These are phyloP conservation scores for Neurospora intermedia DNA, from an alignment of 495 filamentous ascomycete species.

Conservation along the genomic window DNA sequence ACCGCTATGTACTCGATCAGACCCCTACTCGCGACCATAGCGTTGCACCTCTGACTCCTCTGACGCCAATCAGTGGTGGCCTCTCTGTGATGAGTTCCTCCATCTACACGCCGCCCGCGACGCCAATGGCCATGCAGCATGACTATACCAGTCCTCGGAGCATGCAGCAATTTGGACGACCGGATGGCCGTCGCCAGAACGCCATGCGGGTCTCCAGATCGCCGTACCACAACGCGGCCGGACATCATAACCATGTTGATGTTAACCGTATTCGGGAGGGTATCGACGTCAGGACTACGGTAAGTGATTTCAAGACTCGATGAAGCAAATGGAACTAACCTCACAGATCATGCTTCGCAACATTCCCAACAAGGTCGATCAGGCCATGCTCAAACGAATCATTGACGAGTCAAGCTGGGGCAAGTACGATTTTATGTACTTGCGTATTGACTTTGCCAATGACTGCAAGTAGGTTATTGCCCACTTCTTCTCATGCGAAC, in stretches of 20 bases:
- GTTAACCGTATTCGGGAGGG: slow-evolving; percentile 53
- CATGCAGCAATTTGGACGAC: slow-evolving; percentile 18
- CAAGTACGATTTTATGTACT: slow-evolving; percentile 88
- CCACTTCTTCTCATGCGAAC: neutral
- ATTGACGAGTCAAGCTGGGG: slow-evolving; percentile 69
- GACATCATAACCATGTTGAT: slow-evolving; percentile 59
- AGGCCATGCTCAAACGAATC: slow-evolving; percentile 67
- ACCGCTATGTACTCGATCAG: slow-evolving; percentile 26
- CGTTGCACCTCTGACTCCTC: slow-evolving; percentile 11
- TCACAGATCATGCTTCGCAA: slow-evolving; percentile 87
- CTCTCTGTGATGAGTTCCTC: slow-evolving; percentile 16
- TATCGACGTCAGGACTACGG: slow-evolving; percentile 62
- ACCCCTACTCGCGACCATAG: slow-evolving; percentile 22
- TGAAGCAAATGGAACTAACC: slow-evolving; percentile 5
- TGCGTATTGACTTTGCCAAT: slow-evolving; percentile 86
- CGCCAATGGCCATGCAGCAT: slow-evolving; percentile 21
- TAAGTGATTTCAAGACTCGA: slow-evolving; percentile 27
- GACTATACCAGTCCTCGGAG: slow-evolving; percentile 21
- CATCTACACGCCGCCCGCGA: slow-evolving; percentile 23
- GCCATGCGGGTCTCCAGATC: slow-evolving; percentile 28
- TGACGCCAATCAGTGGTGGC: slow-evolving; percentile 9
- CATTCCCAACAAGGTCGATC: slow-evolving; percentile 83
- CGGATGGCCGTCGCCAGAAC: slow-evolving; percentile 29
- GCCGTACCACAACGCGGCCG: slow-evolving; percentile 30
- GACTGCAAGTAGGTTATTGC: slow-evolving; percentile 65